A percentile compares a stretch with the other conserved stretches of the same genome.
phyloP scores from a whole-genome alignment of 2,329 filamentous ascomycete genomes.

The Aspergillus fumigatus region DNA sequence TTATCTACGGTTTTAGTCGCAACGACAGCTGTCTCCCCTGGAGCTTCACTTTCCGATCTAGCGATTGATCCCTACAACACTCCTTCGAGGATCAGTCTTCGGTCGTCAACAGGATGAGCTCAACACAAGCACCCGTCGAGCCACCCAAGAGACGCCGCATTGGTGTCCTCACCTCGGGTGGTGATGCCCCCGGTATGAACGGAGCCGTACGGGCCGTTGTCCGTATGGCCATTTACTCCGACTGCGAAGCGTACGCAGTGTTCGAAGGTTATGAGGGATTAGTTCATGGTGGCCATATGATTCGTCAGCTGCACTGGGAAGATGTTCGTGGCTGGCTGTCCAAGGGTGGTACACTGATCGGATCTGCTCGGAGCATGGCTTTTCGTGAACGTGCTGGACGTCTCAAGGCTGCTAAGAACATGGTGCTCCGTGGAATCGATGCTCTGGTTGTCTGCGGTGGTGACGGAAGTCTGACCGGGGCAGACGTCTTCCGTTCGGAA shows the following conservation, averaged over 20 bases:
- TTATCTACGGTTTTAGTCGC: conserved; percentile 2
- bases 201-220: conserved; percentile 85
- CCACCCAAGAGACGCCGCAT: conserved; percentile 59
- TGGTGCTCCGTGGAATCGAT: conserved; percentile 89
- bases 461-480: conserved; percentile 92
- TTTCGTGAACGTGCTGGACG: conserved; percentile 88
- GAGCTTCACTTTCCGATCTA: not conserved
- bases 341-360: conserved; percentile 92
- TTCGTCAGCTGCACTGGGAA: conserved; percentile 83
- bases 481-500: conserved; percentile 85
- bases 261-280: conserved; percentile 97
- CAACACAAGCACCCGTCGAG: conserved; percentile 13
- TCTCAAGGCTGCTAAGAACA: conserved; percentile 83
- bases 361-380: conserved; percentile 85
- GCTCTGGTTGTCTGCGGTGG: conserved; percentile 95
- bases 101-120: conserved; percentile 15
- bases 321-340: conserved; percentile 93
- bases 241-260: conserved; percentile 72
- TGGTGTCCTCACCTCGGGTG: conserved; percentile 89
- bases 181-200: conserved; percentile 94
- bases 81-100: not conserved
- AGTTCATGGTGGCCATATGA: conserved; percentile 82
- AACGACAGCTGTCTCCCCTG: not conserved
- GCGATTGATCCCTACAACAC: not conserved
- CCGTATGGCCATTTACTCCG: conserved; percentile 81